Evolutionary conservation across 1,139 yeast genomes (phyloP), one percentile per base, ranked within the genome.

Genomic region (Candida sanyaensis): DNA sequence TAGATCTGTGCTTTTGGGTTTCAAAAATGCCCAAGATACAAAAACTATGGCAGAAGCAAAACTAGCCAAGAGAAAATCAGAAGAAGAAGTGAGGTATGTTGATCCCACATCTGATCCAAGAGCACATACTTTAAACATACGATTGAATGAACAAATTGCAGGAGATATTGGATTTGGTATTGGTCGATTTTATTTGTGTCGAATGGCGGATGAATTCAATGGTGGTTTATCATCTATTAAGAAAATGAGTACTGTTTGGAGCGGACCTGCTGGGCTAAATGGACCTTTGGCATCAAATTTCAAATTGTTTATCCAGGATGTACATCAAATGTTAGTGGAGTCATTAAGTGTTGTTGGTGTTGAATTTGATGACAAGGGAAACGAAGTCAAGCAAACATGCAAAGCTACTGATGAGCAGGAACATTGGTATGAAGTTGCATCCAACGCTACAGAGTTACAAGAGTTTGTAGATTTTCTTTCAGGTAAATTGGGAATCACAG

Each of bases 271-370:
- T 11, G 53, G 50, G 4, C 54, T 61, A 6, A 51, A 56, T 2
- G 55, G 58, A 1, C 56, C 58, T 1, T 57, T 60, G 13, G 71
- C 77, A 0, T 69, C 80, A 1, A 55, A 63, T 12, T 78, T 78
- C 61, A 77, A 75, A 46, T 56, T 78, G n/a, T 78, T 75, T 48
- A 81, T 77, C n/a, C 77, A 78, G 52, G 83, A 78, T 59, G 71
- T 75, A 0, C 67, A 73, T 45, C 60, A 63, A 27, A 65, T 73
- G 66, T 57, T 77, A 26, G 53, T 57, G 1, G 65, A 64, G 5
- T 57, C 68, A 1, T 60, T 74, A 11, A 46, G 55, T 1, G 53
- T 48, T 2, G 68, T 61, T 42, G 80, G 78, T 0, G 57, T 71
- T 5, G 77, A 73, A 46, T 73, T 73, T 50, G 66, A 68, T 53